Evolutionary conservation across 331 rosid species (phyloP).

Genomic region (Acacia concinna): DNA sequence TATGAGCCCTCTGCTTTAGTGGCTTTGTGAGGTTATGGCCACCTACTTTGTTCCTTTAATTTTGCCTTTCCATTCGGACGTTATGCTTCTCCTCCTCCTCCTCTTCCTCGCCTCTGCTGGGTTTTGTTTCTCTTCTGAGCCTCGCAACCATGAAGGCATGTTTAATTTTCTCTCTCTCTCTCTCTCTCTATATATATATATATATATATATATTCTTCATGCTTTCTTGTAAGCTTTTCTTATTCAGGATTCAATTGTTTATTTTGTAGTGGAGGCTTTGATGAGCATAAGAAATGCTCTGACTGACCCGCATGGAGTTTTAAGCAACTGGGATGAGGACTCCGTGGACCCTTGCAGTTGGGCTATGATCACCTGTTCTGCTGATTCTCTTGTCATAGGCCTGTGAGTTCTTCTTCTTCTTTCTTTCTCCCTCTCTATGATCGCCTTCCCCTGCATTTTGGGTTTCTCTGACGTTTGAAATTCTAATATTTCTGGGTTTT

Average conservation of each 20-base stretch:
- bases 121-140: constrained; percentile 59
- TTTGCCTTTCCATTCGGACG: constrained; percentile 29
- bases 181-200: not conserved
- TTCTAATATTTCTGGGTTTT: not conserved
- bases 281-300: constrained; percentile 49
- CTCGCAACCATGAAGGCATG: constrained; percentile 92
- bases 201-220: not conserved
- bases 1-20: not conserved
- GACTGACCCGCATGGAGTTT: constrained; percentile 74
- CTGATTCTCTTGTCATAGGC: constrained; percentile 71
- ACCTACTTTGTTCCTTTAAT: constrained; percentile 13
- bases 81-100: constrained; percentile 13
- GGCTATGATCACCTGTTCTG: constrained; percentile 90
- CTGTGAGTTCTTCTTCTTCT: constrained; percentile 51
- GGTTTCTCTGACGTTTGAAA: not conserved
- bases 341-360: constrained; percentile 98
- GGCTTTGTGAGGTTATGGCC: not conserved
- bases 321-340: constrained; percentile 84
- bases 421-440: not conserved
- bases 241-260: not conserved
- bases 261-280: constrained; percentile 73
- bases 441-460: not conserved
- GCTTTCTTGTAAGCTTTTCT: not conserved
- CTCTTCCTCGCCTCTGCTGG: constrained; percentile 36
- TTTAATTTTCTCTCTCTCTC: not conserved